Conservation (phyloP, 1,284 basidiomycete genomes). For the Porogramme epimiltina region DNA sequence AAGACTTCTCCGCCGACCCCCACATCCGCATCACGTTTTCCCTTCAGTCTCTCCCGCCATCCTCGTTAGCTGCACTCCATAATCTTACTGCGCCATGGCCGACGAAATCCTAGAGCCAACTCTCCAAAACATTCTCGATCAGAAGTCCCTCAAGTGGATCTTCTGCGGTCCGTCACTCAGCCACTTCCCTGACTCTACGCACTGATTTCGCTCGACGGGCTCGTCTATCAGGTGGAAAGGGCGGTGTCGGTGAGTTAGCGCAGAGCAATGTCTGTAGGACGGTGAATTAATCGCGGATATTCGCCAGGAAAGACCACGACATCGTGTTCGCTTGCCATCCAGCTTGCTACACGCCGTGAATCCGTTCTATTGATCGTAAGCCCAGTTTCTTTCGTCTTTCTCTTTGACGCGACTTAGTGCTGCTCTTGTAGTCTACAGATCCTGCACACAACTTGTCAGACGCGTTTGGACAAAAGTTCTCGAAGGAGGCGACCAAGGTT, state of each 20-base stretch:
- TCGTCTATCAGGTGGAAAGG: slow-evolving; percentile 78
- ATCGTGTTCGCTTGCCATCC: slow-evolving; percentile 94
- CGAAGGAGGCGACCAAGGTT: slow-evolving; percentile 98
- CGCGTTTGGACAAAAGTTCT: slow-evolving; percentile 99
- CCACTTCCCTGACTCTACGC: slow-evolving; percentile 13
- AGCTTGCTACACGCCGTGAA: slow-evolving; percentile 84
- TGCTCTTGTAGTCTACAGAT: slow-evolving; percentile 83
- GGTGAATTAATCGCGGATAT: neutral
- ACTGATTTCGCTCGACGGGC: slow-evolving; percentile 6
- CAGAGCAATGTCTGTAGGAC: neutral
- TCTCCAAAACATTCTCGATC: slow-evolving; percentile 88
- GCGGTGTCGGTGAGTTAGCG: slow-evolving; percentile 79
- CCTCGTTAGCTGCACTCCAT: neutral
- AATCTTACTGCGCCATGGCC: slow-evolving; percentile 35
- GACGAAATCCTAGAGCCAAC: slow-evolving; percentile 72
- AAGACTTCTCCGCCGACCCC: slow-evolving; percentile 1
- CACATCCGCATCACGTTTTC: neutral
- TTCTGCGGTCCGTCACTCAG: slow-evolving; percentile 76
- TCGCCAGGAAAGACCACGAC: slow-evolving; percentile 89
- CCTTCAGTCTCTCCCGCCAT: neutral
- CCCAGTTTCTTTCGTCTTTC: neutral
- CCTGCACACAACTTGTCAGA: slow-evolving; percentile 99
- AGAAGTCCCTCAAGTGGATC: slow-evolving; percentile 91
- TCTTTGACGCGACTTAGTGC: neutral
- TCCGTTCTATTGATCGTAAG: slow-evolving; percentile 92